Conservation (phyloP, 2,329 filamentous ascomycete species). For the Apiospora marii region DNA sequence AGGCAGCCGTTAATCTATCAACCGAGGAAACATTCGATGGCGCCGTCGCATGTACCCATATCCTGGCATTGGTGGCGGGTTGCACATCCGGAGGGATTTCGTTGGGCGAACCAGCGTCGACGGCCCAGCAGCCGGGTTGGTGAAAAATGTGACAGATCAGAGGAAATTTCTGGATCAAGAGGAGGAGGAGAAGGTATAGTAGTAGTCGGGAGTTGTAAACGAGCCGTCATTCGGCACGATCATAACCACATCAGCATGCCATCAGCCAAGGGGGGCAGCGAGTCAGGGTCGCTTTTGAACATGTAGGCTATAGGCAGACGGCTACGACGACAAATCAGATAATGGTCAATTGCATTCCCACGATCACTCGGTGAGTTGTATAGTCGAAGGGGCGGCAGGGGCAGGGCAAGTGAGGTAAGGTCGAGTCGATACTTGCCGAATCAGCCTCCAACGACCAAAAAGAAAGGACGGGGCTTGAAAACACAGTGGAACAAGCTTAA, state of each 20-base stretch:
- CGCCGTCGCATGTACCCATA: constrained; percentile 8
- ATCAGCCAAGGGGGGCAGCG: constrained; percentile 6
- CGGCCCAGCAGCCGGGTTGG: constrained; percentile 17
- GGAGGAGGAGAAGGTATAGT: background rate
- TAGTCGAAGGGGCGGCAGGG: too few relatives aligned
- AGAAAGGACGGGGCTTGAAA: background rate
- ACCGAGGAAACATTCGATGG: constrained; percentile 13
- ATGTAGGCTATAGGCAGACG: background rate
- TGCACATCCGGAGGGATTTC: constrained; percentile 15
- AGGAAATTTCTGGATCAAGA: background rate
- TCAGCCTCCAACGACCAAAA: background rate
- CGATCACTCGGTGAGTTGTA: background rate
- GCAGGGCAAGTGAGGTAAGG: background rate
- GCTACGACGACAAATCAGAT: background rate
- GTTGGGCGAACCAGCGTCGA: background rate
- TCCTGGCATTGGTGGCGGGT: constrained; percentile 14
- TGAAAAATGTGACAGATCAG: constrained; percentile 1
- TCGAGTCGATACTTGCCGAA: constrained; percentile 1
- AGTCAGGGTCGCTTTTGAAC: background rate
- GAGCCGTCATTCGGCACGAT: constrained; percentile 7
- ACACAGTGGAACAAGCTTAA: background rate
- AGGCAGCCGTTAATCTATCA: constrained; percentile 15
- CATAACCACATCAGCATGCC: constrained; percentile 22
- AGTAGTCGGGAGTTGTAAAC: background rate
- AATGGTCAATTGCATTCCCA: background rate